phyloP scores from a whole-genome alignment of 108 stramenopile genomes.

The Aurantiochytrium sp. region DNA sequence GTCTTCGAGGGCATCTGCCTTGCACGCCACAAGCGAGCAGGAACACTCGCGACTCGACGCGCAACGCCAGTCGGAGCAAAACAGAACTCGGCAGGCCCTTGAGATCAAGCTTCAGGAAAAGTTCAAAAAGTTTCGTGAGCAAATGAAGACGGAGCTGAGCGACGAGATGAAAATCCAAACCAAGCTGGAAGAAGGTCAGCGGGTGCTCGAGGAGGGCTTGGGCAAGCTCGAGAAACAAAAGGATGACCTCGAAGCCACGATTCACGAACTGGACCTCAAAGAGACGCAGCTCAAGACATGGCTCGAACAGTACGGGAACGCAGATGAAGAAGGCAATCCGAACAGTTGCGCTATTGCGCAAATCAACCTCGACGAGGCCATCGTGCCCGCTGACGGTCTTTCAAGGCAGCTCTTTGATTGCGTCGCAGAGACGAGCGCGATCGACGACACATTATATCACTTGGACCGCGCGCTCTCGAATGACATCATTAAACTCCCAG shows the following conservation, averaged over 20 bases:
- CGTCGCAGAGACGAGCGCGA: conserved; percentile 38
- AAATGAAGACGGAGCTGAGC: neutral
- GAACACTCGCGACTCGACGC: neutral
- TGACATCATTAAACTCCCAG: conserved; percentile 18
- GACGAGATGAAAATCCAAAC: neutral
- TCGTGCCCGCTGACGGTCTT: conserved; percentile 24
- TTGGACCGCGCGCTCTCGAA: conserved; percentile 33
- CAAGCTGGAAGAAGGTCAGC: neutral
- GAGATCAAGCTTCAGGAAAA: conserved; percentile 2
- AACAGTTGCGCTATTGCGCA: conserved; percentile 16
- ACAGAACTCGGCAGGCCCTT: neutral
- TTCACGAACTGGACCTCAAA: neutral
- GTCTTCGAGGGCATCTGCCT: neutral
- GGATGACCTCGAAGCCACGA: neutral
- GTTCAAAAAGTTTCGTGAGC: neutral
- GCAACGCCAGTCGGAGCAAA: neutral
- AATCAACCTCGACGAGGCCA: conserved; percentile 23
- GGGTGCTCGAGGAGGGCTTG: neutral
- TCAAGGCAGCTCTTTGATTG: conserved; percentile 36
- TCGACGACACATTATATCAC: conserved; percentile 47
- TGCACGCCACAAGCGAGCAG: neutral
- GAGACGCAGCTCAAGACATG: neutral
- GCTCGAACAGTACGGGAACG: conserved; percentile 13
- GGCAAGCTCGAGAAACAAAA: conserved; percentile 10
- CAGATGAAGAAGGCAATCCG: neutral